phyloP scores from a whole-genome alignment of 2,329 filamentous ascomycete species.

The Pseudogymnoascus sp. region DNA sequence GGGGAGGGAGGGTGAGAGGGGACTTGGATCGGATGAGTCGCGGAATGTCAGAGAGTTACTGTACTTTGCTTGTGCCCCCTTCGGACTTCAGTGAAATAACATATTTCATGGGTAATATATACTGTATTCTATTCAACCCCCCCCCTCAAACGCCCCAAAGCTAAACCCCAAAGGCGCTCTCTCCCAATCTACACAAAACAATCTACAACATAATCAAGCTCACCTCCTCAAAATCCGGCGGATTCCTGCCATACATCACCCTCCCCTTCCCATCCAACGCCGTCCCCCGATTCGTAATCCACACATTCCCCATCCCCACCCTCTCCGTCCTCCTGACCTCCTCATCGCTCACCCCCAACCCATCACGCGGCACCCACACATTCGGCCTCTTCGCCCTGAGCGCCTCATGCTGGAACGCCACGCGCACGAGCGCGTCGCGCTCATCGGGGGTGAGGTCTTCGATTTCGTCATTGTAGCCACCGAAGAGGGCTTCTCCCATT shows the following conservation, averaged over 20 bases:
- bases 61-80: not conserved
- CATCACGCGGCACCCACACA: conserved; percentile 87
- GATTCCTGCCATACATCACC: conserved; percentile 77
- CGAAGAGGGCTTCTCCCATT: conserved; percentile 72
- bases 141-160: no score
- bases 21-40: not conserved
- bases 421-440: conserved; percentile 72
- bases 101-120: not conserved
- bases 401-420: conserved; percentile 84
- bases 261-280: conserved; percentile 75
- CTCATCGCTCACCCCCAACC: conserved; percentile 81
- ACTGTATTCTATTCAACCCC: not conserved
- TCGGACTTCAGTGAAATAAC: not conserved
- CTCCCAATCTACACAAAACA: not conserved
- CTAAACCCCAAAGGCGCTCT: no score
- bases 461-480: conserved; percentile 68
- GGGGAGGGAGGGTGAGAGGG: not conserved
- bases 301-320: conserved; percentile 49
- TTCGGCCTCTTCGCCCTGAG: conserved; percentile 75
- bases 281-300: conserved; percentile 88
- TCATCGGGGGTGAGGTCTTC: conserved; percentile 91
- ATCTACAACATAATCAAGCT: conserved; percentile 72
- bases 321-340: conserved; percentile 74
- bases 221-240: conserved; percentile 83
- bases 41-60: not conserved